These are phyloP conservation scores for Brassica balearica DNA, from an alignment of 441 rosid genomes.

Conservation along the genomic window DNA sequence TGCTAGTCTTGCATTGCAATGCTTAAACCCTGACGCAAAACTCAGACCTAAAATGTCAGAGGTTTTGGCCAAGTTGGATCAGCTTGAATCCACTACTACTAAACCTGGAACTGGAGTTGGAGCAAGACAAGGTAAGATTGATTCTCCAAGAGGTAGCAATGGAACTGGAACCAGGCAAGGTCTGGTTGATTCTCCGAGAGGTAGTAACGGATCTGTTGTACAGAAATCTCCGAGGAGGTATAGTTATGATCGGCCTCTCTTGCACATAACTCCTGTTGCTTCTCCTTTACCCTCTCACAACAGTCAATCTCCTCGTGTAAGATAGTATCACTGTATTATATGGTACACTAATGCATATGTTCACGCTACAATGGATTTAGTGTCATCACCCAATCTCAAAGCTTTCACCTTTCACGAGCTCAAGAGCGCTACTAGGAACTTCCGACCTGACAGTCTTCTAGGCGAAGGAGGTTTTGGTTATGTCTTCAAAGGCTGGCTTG, in stretches of 20 bases:
- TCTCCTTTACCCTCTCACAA: no score
- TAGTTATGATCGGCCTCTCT: no score
- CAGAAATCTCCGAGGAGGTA: no score
- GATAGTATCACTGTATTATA: no score
- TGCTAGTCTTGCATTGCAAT: slow-evolving; percentile 56
- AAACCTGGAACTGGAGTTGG: no score
- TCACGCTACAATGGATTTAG: no score
- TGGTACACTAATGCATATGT: no score
- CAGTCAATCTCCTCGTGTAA: no score
- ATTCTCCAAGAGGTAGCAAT: not conserved
- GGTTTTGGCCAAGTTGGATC: no score
- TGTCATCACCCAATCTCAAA: slow-evolving; percentile 64
- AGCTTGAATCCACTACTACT: no score
- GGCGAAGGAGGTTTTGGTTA: slow-evolving; percentile 74
- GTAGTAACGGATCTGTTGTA: no score
- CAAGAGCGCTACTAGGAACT: slow-evolving; percentile 66
- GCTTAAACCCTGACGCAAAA: slow-evolving; percentile 52
- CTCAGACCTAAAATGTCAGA: slow-evolving; percentile 60
- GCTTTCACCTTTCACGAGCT: slow-evolving; percentile 60
- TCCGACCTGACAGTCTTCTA: slow-evolving; percentile 61
- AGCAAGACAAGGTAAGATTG: not conserved
- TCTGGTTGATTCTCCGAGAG: not conserved
- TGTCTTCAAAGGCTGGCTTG: slow-evolving; percentile 70
- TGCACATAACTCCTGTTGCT: no score
- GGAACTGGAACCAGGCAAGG: not conserved